Conservation (phyloP, 768 basidiomycete species). For the Saitozyma sp. region DNA sequence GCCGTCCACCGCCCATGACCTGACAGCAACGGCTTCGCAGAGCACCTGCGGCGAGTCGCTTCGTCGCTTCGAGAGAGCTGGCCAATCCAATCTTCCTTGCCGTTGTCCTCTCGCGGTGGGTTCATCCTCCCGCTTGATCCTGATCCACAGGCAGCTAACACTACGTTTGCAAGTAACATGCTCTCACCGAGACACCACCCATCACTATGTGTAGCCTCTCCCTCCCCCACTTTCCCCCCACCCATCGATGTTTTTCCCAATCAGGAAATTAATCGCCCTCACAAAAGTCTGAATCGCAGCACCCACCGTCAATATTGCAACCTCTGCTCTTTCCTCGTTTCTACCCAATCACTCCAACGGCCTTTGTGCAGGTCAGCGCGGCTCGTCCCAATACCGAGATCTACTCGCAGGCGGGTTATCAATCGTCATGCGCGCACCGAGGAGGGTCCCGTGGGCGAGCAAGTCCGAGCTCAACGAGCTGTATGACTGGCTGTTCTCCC, state of each 20-base stretch:
- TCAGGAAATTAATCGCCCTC: not conserved
- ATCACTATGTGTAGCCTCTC: no score
- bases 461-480: conserved; percentile 44
- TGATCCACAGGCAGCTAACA: no score
- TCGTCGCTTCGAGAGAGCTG: no score
- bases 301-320: not conserved
- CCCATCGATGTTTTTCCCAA: not conserved
- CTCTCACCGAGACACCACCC: no score
- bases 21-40: no score
- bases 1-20: no score
- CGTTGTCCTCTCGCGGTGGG: no score
- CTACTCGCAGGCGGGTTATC: not conserved
- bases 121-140: no score
- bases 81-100: no score
- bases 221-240: not conserved
- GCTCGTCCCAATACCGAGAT: no score
- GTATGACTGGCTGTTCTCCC: conserved; percentile 45
- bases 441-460: conserved; percentile 44
- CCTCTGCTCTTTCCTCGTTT: not conserved
- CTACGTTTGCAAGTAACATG: no score
- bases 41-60: no score
- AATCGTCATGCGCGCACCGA: conserved; percentile 30
- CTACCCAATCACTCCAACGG: not conserved
- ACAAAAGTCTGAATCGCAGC: not conserved
- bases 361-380: not conserved